A percentile compares a stretch with the other conserved stretches of the same genome.
Evolutionary conservation across 768 basidiomycete genomes (phyloP).

Genomic region (Podaxis rugospora): DNA sequence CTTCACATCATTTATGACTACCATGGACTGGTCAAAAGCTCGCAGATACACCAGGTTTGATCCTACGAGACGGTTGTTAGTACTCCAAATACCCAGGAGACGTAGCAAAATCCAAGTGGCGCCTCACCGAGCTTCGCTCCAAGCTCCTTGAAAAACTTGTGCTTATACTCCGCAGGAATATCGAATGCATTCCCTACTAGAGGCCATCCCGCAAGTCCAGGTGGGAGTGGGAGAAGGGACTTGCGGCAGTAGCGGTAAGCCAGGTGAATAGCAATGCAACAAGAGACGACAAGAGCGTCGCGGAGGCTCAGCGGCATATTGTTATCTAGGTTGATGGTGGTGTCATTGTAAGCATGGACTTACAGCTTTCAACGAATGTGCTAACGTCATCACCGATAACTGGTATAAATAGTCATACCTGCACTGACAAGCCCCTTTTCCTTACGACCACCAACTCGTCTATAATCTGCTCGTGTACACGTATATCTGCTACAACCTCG

Average conservation of each 20-base stretch:
- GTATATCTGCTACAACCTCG: no score
- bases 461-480: no score
- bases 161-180: constrained; percentile 1
- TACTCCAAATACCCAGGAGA: not conserved
- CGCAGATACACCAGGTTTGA: constrained; percentile 8
- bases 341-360: no score
- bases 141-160: constrained; percentile 2
- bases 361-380: no score
- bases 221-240: not conserved
- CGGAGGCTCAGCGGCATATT: not conserved
- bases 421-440: no score
- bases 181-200: constrained; percentile 13
- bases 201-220: constrained; percentile 11
- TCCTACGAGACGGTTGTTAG: not conserved
- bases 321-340: no score
- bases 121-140: constrained; percentile 11
- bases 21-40: constrained; percentile 7
- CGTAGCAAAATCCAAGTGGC: no score
- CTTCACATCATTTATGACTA: constrained; percentile 13
- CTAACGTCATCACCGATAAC: no score
- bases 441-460: no score
- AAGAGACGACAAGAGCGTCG: constrained; percentile 37
- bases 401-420: no score
- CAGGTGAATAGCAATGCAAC: constrained; percentile 32
- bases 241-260: not conserved